Evolutionary conservation across 129 eudicot genomes (phyloP).

Genomic region (Solidago caesia): DNA sequence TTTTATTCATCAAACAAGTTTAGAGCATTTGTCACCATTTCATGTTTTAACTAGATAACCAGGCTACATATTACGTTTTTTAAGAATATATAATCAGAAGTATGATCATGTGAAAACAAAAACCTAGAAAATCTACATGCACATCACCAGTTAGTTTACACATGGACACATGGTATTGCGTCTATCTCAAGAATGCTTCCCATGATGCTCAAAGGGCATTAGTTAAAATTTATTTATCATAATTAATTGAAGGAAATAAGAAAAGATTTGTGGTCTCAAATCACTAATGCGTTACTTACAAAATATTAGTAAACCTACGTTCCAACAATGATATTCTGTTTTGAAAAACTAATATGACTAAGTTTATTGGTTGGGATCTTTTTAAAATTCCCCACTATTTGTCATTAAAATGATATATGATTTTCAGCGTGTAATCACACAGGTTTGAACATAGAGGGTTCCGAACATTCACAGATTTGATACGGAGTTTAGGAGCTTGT

Average conservation of each 20-base stretch:
- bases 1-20: constrained; percentile 4
- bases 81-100: not conserved
- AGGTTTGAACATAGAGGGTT: not conserved
- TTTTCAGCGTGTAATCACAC: not conserved
- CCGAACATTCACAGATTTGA: too few species aligned
- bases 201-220: not conserved
- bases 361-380: not conserved
- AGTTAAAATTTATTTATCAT: not conserved
- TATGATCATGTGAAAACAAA: not conserved
- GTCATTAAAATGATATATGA: not conserved
- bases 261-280: not conserved
- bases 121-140: not conserved
- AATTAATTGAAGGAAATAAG: not conserved
- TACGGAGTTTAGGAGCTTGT: not conserved
- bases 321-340: not conserved
- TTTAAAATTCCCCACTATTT: not conserved
- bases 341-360: not conserved
- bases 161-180: not conserved
- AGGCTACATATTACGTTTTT: not conserved
- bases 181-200: not conserved
- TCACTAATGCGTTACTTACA: not conserved
- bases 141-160: not conserved
- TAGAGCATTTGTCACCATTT: not conserved
- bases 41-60: not conserved
- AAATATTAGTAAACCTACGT: not conserved